Evolutionary conservation across 352 stramenopile genomes (phyloP), one percentile per base, ranked within the genome.

Genomic region (Phytophthora lateralis): DNA sequence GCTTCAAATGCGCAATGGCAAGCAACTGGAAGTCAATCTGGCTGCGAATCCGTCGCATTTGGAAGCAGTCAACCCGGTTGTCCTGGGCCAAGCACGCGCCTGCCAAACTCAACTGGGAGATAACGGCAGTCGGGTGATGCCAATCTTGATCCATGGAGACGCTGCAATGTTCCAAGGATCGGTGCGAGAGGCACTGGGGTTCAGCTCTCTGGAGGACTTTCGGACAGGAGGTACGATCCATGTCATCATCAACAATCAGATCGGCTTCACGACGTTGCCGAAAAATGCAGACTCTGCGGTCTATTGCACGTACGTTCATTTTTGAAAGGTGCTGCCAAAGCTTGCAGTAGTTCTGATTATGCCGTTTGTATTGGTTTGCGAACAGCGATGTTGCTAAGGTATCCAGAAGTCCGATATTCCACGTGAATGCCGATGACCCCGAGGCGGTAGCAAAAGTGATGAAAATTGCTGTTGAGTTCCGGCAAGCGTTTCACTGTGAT

Each of bases 191-290:
- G 77, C 86, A 9, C 79, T 96, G 55, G 85, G 80, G 1, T 94
- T 97, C 45, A 93, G 78, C 48, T 83, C 81, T 20, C 89, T 99
- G 14, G 76, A 91, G 32, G 88, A 98, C 38, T 99, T 99, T 75
- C 88, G 89, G 55, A 98, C 97, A 10, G 97, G 97, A 41, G 98
- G 98, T 44, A 99, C 97, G 12, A 96, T 99, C 63, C 97, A 99
- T 74, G 91, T 99, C 14, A 96, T 99, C 62, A 97, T 99, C 55
- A 99, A 99, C 81, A 99, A 99, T 68, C 95, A 98, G 74, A 95
- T 97, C 20, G 91, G 88, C 14, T 99, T 99, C 75, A 99, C 98
- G n/a, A 99, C 97, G 8, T 86, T 99, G 61, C 97, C 97, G 14
- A 97, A 97, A 65, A 93, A 99, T 66, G 95, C 88, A 43, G 90